phyloP scores from a whole-genome alignment of 352 stramenopile species.

The Pythium periplocum region DNA sequence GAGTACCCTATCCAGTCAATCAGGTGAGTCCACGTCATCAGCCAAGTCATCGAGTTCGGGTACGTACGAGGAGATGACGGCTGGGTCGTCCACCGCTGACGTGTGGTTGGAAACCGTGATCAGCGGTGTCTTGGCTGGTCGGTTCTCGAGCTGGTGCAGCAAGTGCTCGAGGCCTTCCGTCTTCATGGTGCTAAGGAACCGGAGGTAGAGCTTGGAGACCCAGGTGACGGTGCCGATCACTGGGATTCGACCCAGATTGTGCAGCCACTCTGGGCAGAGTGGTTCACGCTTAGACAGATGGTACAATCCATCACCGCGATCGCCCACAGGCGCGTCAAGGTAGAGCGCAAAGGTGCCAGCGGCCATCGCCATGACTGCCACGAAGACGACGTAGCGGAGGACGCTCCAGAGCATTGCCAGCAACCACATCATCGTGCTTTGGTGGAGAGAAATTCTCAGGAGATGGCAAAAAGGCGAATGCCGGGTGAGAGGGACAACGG shows the following conservation, averaged over 20 bases:
- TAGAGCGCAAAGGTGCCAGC: slow-evolving; percentile 30
- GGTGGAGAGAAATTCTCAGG: too few relatives aligned
- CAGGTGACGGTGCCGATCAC: slow-evolving; percentile 39
- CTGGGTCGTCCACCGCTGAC: slow-evolving; percentile 74
- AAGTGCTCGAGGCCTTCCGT: slow-evolving; percentile 42
- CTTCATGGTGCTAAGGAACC: slow-evolving; percentile 39
- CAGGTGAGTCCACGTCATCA: background rate
- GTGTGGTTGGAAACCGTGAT: slow-evolving; percentile 86
- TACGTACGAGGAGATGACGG: slow-evolving; percentile 54
- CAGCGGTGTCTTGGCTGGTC: slow-evolving; percentile 42
- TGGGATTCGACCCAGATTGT: slow-evolving; percentile 45
- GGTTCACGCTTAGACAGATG: slow-evolving; percentile 18
- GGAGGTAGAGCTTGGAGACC: slow-evolving; percentile 53
- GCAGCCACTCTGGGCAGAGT: slow-evolving; percentile 63
- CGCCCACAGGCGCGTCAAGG: slow-evolving; percentile 52
- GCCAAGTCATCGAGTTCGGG: too few relatives aligned
- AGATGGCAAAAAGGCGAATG: too few relatives aligned
- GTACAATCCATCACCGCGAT: slow-evolving; percentile 49
- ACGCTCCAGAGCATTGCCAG: too few relatives aligned
- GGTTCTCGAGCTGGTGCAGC: slow-evolving; percentile 27
- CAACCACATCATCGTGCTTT: too few relatives aligned
- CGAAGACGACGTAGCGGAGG: too few relatives aligned
- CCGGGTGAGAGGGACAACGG: too few relatives aligned
- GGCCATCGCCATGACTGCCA: slow-evolving; percentile 4
- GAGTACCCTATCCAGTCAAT: slow-evolving; percentile 41